Conservation (phyloP, 2,329 filamentous ascomycete genomes). For the Neonectria punicea region DNA sequence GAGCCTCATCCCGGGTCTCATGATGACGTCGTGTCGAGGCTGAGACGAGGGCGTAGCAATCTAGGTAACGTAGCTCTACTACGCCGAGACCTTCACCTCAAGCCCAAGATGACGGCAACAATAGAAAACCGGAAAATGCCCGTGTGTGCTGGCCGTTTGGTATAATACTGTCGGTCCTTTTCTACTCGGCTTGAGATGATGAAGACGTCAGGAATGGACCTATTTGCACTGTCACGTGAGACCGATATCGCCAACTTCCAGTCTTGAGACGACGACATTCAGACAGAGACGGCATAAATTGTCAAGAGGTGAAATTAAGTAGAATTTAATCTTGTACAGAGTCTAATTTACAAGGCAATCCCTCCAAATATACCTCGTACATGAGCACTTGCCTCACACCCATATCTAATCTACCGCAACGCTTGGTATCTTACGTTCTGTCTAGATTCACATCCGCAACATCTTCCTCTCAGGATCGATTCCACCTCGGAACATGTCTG, state of each 20-base stretch:
- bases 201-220: constrained; percentile 9
- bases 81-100: background rate
- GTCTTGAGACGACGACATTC: background rate
- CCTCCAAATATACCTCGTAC: background rate
- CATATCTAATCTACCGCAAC: constrained; percentile 4
- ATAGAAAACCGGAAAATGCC: background rate
- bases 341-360: constrained; percentile 3
- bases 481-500: constrained; percentile 77
- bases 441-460: constrained; percentile 52
- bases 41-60: background rate
- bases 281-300: background rate
- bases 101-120: background rate
- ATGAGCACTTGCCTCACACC: background rate
- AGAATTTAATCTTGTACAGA: background rate
- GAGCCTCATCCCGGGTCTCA: constrained; percentile 1
- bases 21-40: constrained; percentile 1
- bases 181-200: background rate
- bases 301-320: background rate
- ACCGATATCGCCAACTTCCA: background rate
- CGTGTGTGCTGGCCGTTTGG: background rate
- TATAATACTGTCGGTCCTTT: background rate
- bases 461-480: constrained; percentile 67
- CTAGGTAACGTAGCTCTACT: background rate
- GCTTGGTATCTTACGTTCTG: constrained; percentile 27
- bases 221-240: constrained; percentile 35